Evolutionary conservation across 495 filamentous ascomycete genomes (phyloP), one percentile per base, ranked within the genome.

Genomic region (Friedmanniomyces endolithicus): DNA sequence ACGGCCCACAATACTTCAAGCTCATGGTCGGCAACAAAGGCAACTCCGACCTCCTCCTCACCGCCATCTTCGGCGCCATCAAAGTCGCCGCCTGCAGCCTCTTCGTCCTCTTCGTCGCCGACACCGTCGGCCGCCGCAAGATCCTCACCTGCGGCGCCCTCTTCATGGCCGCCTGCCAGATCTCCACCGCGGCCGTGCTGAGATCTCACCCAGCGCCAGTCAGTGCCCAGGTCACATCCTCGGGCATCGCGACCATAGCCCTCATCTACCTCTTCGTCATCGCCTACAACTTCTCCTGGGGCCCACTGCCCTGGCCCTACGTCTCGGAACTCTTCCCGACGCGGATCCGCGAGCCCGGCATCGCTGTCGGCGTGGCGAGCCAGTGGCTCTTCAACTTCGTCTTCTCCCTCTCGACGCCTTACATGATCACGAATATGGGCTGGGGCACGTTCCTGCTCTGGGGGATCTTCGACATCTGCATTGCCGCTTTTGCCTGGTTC

Each of bases 311-410:
- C n/a, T 64, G 84, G 86, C 87, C 85, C 52, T 84, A 83, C 59
- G 79, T 85, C 35, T 76, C 75, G 11, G 82, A 88, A 72, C 88
- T 90, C 62, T 84, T 85, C 11, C 78, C 82, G 6, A 82, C 83
- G 2, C 77, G 85, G 2, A 75, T 88, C 4, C 76, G 85, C 25
- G 80, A 82, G 16, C 75, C 83, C 60, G 85, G 85, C 58, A 84
- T 88, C 1, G 77, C 83, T 2, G 65, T 83, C 24, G 83, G 78
- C 2, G 79, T 85, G 0, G 80, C 85, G 19, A 86, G 82, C 3
- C 75, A 78, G 63, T 78, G 75, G 75, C 56, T 86, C 8, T 83
- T 81, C 66, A 86, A 84, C 67, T 83, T 87, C 58, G 78, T 86
- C 44, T 80, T 86, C 31, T 76, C 81, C 11, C 45, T 51, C 1